phyloP scores from a whole-genome alignment of 306 rosid genomes.

The Corylus heterophylla region DNA sequence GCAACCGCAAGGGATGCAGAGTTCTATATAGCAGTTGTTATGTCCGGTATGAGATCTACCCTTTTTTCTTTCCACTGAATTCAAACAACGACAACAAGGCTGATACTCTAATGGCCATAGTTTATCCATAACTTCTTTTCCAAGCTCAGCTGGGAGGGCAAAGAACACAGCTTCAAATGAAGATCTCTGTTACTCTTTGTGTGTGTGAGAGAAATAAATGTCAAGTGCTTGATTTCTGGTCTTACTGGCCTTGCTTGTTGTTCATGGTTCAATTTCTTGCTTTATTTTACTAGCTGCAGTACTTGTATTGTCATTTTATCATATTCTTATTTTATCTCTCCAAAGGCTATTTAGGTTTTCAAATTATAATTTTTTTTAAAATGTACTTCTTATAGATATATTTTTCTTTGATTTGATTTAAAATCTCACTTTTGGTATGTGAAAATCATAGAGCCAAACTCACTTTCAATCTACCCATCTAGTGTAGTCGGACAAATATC shows the following conservation, averaged over 20 bases:
- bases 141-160: background rate
- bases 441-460: no score
- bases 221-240: no score
- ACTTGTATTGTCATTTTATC: background rate
- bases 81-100: conserved; percentile 25
- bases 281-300: background rate
- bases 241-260: background rate
- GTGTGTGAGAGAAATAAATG: no score
- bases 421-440: no score
- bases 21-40: conserved; percentile 65
- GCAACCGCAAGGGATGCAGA: conserved; percentile 51
- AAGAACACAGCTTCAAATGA: background rate
- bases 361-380: no score
- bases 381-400: no score
- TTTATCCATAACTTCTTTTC: conserved; percentile 7
- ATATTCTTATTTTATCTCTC: no score
- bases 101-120: conserved; percentile 24
- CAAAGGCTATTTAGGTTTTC: no score
- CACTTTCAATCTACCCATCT: no score
- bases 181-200: background rate
- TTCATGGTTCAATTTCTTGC: background rate
- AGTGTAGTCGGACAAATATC: no score
- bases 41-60: conserved; percentile 67
- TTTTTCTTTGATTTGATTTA: no score
- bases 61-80: conserved; percentile 64